These are phyloP conservation scores for Yamadazyma sp. DNA, from an alignment of 805 yeast genomes.

Conservation along the genomic window DNA sequence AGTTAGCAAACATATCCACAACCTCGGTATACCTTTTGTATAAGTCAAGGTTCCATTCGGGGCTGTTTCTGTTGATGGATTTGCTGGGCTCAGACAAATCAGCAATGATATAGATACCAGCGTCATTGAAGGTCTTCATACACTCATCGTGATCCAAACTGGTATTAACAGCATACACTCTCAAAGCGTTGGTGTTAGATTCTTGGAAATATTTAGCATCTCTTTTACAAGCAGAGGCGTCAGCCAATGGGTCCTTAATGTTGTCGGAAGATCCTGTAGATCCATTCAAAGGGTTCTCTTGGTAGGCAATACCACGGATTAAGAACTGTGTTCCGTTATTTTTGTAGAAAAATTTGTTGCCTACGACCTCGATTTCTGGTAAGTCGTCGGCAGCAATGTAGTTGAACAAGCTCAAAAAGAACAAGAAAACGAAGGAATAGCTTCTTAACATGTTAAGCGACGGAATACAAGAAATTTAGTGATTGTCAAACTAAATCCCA, in stretches of 20 bases:
- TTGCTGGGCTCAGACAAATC: slow-evolving; percentile 64
- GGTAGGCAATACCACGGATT: slow-evolving; percentile 47
- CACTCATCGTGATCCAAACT: slow-evolving; percentile 39
- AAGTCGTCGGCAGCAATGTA: slow-evolving; percentile 13
- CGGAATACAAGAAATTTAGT: too few relatives aligned
- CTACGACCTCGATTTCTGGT: slow-evolving; percentile 41
- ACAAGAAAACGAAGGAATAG: slow-evolving; percentile 15
- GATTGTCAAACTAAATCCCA: slow-evolving; percentile 6
- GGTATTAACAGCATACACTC: slow-evolving; percentile 44
- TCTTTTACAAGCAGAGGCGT: slow-evolving; percentile 41
- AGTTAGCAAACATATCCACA: slow-evolving; percentile 74
- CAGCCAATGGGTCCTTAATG: slow-evolving; percentile 43
- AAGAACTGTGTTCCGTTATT: slow-evolving; percentile 46
- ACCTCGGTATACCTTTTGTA: slow-evolving; percentile 79
- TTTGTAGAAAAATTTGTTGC: slow-evolving; percentile 42
- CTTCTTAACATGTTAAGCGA: slow-evolving; percentile 9
- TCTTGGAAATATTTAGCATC: slow-evolving; percentile 39
- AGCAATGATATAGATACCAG: slow-evolving; percentile 45
- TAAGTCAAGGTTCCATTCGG: slow-evolving; percentile 72
- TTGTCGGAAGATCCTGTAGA: slow-evolving; percentile 15
- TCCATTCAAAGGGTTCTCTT: slow-evolving; percentile 29
- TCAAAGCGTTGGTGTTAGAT: slow-evolving; percentile 41
- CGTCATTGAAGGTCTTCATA: slow-evolving; percentile 44
- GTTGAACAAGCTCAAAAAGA: slow-evolving; percentile 7
- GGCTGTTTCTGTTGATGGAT: slow-evolving; percentile 75